Evolutionary conservation across 2,329 filamentous ascomycete genomes (phyloP), one percentile per base, ranked within the genome.

Genomic region (Xylariaceae sp.): DNA sequence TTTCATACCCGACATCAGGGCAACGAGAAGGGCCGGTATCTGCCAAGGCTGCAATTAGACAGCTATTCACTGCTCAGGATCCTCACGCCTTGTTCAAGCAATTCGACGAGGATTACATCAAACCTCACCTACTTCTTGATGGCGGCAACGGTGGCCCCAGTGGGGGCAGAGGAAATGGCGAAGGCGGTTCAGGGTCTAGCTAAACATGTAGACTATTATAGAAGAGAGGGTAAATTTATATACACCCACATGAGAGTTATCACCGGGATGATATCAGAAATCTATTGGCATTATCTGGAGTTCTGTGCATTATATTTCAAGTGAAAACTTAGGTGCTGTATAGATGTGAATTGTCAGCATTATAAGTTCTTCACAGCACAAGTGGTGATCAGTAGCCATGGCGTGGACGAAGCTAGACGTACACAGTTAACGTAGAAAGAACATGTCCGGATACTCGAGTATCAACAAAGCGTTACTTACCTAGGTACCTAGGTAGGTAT

Each of bases 91-190:
- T 96, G 76, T 96, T 99, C 74, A 88, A 87, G 64, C 93, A 96
- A 75, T 78, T 99, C 57, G 95, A 99, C 72, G 95, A 99, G 74
- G 91, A 93, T 58, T 97, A 92, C 72, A 93, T 98, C 74, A 98
- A 98, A 79, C 93, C 93, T 18, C 90, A 88, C 70, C 76, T 98
- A 52, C 74, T 98, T 62, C 81, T 98, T 19, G 93, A 97, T 74
- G 89, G 88, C 44, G 80, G 80, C 20, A 67, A 69, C 40, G 65
- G 65, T 7, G 62, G 63, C 3, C 46, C 61, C 12, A 53, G 57
- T 40, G 49, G 63, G 20, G 63, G 68, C 10, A 61, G 63, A 48
- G 65, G 65, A n/a, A 63, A 72, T 44, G 67, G 62, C 9, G 67
- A 70, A 41, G 65, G 61, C 40, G 56, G 65, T 4, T 63, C 65